Evolutionary conservation across 169 alveolate genomes (phyloP).

Genomic region (Plasmodium gallinaceum): DNA sequence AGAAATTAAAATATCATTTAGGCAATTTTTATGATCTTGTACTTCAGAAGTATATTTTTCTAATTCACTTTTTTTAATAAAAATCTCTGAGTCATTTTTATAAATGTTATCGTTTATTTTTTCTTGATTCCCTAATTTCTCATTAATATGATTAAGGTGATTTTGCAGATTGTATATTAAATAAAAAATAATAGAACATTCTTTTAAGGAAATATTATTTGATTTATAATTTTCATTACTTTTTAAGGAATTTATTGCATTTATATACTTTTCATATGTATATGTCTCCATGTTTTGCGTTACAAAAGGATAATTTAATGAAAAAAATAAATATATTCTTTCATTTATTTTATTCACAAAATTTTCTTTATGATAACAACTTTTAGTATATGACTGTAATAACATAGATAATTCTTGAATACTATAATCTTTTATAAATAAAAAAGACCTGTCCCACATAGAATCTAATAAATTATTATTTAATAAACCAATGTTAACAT

Average conservation of each 20-base stretch:
- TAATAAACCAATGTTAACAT: conserved; percentile 58
- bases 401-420: conserved; percentile 71
- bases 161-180: conserved; percentile 5
- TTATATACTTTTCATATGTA: conserved; percentile 5
- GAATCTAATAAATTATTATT: conserved; percentile 29
- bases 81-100: background rate
- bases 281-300: background rate
- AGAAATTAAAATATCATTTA: no score
- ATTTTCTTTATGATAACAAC: conserved; percentile 41
- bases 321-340: conserved; percentile 19
- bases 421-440: conserved; percentile 40
- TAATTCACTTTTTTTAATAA: no score
- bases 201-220: background rate
- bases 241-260: background rate
- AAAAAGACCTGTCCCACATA: conserved; percentile 32
- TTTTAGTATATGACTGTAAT: conserved; percentile 62
- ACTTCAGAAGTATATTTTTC: no score
- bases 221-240: background rate
- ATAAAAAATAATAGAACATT: conserved; percentile 16
- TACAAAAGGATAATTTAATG: conserved; percentile 28
- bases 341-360: conserved; percentile 21
- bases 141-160: background rate
- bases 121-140: background rate
- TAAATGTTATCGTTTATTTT: background rate
- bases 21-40: no score